These are phyloP conservation scores for Penicillium diatomitis DNA, from an alignment of 495 filamentous ascomycete genomes.

Conservation along the genomic window DNA sequence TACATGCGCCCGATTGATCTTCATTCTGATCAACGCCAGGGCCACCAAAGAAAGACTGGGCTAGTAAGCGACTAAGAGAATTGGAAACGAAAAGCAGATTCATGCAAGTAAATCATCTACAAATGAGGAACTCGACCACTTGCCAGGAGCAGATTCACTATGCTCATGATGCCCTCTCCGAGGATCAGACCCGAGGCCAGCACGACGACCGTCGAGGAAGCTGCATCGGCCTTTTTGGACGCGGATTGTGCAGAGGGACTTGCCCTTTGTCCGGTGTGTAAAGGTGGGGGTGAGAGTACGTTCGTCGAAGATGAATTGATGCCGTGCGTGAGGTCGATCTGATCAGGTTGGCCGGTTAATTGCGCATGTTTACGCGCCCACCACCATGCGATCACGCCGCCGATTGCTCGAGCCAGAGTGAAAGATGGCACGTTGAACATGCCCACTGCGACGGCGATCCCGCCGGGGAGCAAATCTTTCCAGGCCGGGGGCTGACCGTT, in stretches of 20 bases:
- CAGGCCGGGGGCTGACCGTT: slow-evolving; percentile 23
- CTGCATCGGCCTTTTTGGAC: slow-evolving; percentile 29
- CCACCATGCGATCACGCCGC: slow-evolving; percentile 79
- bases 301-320: neutral
- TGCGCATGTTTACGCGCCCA: slow-evolving; percentile 26
- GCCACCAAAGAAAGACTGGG: no score
- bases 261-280: neutral
- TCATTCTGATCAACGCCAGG: no score
- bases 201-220: slow-evolving; percentile 50
- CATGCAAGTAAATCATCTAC: neutral
- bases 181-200: slow-evolving; percentile 75
- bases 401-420: slow-evolving; percentile 79
- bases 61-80: no score
- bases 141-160: slow-evolving; percentile 79
- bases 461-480: slow-evolving; percentile 62
- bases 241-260: slow-evolving; percentile 15
- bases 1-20: no score
- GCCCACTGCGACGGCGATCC: slow-evolving; percentile 91
- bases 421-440: slow-evolving; percentile 98
- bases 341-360: neutral
- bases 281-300: neutral
- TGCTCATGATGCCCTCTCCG: slow-evolving; percentile 89
- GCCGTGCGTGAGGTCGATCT: neutral
- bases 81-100: no score
- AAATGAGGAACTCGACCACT: slow-evolving; percentile 73